Evolutionary conservation across 352 stramenopile species (phyloP), one percentile per base, ranked within the genome.

Genomic region (Globisporangium splendens): DNA sequence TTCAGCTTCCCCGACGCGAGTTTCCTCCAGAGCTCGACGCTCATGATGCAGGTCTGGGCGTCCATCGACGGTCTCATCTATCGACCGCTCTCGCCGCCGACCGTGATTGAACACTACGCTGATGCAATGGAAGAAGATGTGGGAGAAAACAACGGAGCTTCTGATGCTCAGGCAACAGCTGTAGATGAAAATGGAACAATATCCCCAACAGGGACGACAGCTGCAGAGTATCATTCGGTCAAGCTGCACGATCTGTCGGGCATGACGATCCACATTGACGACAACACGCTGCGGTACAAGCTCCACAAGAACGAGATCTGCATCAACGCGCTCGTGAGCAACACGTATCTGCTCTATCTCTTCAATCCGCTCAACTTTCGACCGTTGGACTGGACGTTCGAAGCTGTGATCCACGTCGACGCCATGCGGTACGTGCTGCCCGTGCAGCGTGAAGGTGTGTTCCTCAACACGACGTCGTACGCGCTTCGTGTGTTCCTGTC

Each of bases 21-120:
- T 20, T 94, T 94, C 47, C 39, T 89, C 35, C 66, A 85, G 33
- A 79, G 68, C 20, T 73, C 79, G n/a, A 63, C 84, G 7, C 68
- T 95, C 60, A 93, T 95, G 86, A 92, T 95, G 82, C 86, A 95
- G 62, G 65, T 92, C 22, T 95, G 83, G 86, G 78, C 70, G 8
- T 93, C 83, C 0, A 88, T 95, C 52, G 82, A 95, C 52, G 79
- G 77, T 3, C 68, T 92, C 10, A 86, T 95, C 53, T 95, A 88
- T 50, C 81, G 83, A 1, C 83, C 86, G 2, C 61, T 95, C 20
- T 73, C 86, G n/a, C 73, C 81, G 3, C 86, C 83, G 13, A 70
- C 66, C 20, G 79, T 81, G n/a, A 71, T 94, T 44, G 62, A 87
- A 33, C 48, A 47, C 10, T 63, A 58, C 1, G 41, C 24, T 1